Conservation (phyloP, 2,329 filamentous ascomycete species). For the Pseudogymnoascus sp. region DNA sequence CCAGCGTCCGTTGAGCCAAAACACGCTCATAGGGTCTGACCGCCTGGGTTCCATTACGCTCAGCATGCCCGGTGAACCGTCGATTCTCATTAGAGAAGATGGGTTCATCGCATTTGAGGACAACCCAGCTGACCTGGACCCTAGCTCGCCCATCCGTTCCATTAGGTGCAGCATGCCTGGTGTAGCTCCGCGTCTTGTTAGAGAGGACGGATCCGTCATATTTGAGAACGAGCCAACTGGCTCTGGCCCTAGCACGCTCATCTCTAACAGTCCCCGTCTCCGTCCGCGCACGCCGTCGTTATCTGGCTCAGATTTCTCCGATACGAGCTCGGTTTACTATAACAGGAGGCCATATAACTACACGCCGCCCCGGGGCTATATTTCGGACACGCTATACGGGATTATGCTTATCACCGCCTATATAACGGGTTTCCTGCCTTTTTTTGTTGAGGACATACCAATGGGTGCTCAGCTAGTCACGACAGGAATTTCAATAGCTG, state of each 20-base stretch:
- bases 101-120: not conserved
- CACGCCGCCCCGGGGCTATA: not conserved
- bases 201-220: not conserved
- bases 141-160: not conserved
- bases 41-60: not conserved
- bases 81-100: not conserved
- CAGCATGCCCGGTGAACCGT: not conserved
- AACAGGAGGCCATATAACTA: not conserved
- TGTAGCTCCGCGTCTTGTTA: no score
- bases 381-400: no score
- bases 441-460: no score
- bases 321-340: not conserved
- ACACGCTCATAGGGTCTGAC: not conserved
- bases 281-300: not conserved
- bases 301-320: not conserved
- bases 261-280: not conserved
- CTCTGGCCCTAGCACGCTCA: not conserved
- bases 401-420: no score
- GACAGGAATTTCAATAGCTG: no score
- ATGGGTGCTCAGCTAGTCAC: no score
- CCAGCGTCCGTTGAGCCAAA: not conserved
- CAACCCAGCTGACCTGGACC: not conserved
- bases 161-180: not conserved
- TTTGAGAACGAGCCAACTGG: not conserved
- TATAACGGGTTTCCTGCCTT: no score